Base-by-base conservation (phyloP, 495 filamentous ascomycete species). In the Articulospora tetracladia region DNA sequence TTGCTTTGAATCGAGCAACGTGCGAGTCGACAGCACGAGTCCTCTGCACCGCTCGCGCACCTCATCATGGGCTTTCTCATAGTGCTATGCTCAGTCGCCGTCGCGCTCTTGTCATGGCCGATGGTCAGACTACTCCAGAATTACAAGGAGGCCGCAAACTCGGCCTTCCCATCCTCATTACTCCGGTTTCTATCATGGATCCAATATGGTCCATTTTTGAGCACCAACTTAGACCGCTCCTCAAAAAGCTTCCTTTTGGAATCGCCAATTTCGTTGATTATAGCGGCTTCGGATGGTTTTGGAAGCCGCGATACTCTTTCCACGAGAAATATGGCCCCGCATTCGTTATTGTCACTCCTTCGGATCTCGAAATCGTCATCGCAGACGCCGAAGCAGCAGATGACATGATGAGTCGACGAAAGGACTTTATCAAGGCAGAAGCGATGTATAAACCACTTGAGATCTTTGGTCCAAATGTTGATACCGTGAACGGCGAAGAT, bases 381-480 rank as follows among this genome's bases (percentile, higher is more conserved):
- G 57, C 46, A 13, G 62, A 65, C 39, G 39, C 53, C 1, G 57
- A 46, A 22, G 52, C 48, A 2, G 13, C 23, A 12, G 55, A 61
- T 8, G 25, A 57, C 8, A 61, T 65, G 1, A 48, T 65, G 1
- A 44, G 51, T 17, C 23, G 58, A 28, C 32, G 58, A n/a, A 58
- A 61, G 47, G 62, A 64, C 6, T 57, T 64, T 32, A 50, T 60
- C n/a, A 60, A 64, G 26, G 22, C 62, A 24, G 22, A 73, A 1
- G 71, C 71, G 19, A 70, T 68, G 0, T 69, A 11, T 59, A 63
- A 68, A 28, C 60, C 66, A n/a, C 53, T 76, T 1, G 66, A 73
- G 24, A 52, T 76, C 11, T 77, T 74, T 52, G 74, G 74, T 6
- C 68, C 64, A 1, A 77, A 73, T 46, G 48, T 75, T 4, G 67